These are phyloP conservation scores for Ceratobasidium sp. DNA, from an alignment of 1,284 basidiomycete species.

Conservation along the genomic window DNA sequence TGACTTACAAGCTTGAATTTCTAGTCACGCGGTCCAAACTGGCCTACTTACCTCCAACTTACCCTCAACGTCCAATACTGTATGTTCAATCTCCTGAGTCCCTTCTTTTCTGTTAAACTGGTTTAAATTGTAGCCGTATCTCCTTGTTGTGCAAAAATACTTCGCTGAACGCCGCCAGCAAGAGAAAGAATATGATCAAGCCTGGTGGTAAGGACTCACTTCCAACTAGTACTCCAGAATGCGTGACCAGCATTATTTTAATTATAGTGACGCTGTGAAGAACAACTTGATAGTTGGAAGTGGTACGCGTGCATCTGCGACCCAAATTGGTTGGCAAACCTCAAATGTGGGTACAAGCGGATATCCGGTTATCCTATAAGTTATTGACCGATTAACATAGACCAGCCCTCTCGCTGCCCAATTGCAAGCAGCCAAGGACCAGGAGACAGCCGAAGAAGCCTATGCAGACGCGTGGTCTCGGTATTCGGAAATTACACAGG, in stretches of 20 bases:
- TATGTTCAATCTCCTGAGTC: background rate
- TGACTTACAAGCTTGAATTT: background rate
- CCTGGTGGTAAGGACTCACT: background rate
- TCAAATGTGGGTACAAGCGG: background rate
- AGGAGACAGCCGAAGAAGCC: conserved; percentile 13
- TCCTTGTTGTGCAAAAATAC: background rate
- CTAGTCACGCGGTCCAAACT: background rate
- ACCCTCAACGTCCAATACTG: conserved; percentile 3
- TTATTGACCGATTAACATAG: background rate
- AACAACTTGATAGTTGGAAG: conserved; percentile 3
- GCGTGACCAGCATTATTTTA: background rate
- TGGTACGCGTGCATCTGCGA: conserved; percentile 8
- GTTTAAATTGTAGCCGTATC: background rate
- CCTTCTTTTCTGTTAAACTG: background rate
- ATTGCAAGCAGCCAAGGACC: conserved; percentile 21
- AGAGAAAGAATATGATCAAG: conserved; percentile 13
- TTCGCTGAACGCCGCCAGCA: background rate
- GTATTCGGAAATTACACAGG: conserved; percentile 33
- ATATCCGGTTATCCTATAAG: background rate
- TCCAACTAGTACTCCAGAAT: background rate
- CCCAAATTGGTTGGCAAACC: conserved; percentile 10
- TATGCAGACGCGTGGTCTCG: conserved; percentile 41
- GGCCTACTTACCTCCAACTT: background rate
- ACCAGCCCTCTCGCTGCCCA: conserved; percentile 23
- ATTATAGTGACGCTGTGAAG: conserved; percentile 17